Conservation (phyloP, 371 early-diverging fungal genomes). For the Saksenaea oblongispora region DNA sequence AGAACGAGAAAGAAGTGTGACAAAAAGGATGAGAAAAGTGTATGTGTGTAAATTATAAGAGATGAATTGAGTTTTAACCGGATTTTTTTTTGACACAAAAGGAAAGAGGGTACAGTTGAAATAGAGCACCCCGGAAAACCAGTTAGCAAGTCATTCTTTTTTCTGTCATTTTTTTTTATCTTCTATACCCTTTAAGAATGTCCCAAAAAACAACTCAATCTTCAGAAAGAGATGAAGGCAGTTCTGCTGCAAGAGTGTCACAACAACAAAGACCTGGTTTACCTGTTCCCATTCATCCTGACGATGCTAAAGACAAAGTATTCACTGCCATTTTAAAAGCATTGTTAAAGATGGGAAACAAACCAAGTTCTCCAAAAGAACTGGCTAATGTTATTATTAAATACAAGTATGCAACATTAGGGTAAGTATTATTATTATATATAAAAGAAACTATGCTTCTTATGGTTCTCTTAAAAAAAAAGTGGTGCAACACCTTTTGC, state of each 20-base stretch:
- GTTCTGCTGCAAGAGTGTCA: background rate
- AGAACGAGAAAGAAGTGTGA: background rate
- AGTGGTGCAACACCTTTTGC: slow-evolving; percentile 85
- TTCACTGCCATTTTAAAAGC: slow-evolving; percentile 82
- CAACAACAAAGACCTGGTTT: slow-evolving; percentile 9
- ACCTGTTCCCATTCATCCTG: slow-evolving; percentile 62
- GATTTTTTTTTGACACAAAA: background rate
- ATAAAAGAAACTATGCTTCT: background rate
- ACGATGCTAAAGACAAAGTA: slow-evolving; percentile 82
- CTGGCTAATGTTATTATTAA: slow-evolving; percentile 76
- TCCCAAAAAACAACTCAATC: background rate
- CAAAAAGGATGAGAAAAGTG: too few species aligned
- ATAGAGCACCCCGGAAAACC: background rate
- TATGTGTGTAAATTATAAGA: background rate
- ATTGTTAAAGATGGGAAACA: slow-evolving; percentile 71
- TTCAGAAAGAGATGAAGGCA: background rate
- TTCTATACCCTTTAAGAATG: slow-evolving; percentile 1
- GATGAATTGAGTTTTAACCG: background rate
- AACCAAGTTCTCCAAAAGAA: slow-evolving; percentile 82
- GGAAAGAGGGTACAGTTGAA: background rate
- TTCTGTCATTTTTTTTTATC: background rate
- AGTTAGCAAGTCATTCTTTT: background rate
- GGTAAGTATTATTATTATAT: slow-evolving; percentile 43
- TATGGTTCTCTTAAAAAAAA: slow-evolving; percentile 1
- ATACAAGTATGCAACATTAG: slow-evolving; percentile 74